Evolutionary conservation across 768 basidiomycete genomes (phyloP).

Genomic region (Serendipita vermifera): DNA sequence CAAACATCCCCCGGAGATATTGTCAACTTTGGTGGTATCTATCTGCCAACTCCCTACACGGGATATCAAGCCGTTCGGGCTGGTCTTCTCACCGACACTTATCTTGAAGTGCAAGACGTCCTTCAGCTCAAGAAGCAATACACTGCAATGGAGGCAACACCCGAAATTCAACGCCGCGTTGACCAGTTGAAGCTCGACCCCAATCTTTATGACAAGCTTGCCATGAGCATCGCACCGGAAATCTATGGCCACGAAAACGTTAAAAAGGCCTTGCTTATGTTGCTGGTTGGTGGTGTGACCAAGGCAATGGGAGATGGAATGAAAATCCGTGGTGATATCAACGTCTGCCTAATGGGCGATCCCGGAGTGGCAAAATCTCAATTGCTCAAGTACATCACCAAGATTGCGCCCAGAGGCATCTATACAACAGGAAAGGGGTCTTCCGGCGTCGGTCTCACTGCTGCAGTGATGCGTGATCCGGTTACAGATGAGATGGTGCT

Average conservation of each 20-base stretch:
- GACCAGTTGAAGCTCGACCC: conserved; percentile 57
- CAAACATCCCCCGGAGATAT: conserved; percentile 92
- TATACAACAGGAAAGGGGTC: conserved; percentile 99
- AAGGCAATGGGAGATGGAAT: conserved; percentile 94
- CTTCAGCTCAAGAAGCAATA: conserved; percentile 97
- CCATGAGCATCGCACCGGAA: conserved; percentile 92
- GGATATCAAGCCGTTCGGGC: conserved; percentile 96
- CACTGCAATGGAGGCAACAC: conserved; percentile 82
- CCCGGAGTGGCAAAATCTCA: conserved; percentile 99
- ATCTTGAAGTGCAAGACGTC: conserved; percentile 82
- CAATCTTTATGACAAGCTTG: conserved; percentile 73
- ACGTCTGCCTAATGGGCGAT: conserved; percentile 97
- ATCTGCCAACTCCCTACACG: conserved; percentile 94
- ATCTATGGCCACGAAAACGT: conserved; percentile 97
- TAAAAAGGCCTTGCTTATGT: conserved; percentile 84
- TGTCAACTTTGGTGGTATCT: conserved; percentile 89
- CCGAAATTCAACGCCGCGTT: conserved; percentile 62
- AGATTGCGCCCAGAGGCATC: conserved; percentile 92
- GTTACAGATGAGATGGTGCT: conserved; percentile 99
- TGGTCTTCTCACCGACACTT: conserved; percentile 93
- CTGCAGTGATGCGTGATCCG: conserved; percentile 97
- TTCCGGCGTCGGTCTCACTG: conserved; percentile 95
- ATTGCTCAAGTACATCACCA: conserved; percentile 93
- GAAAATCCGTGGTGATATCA: conserved; percentile 97
- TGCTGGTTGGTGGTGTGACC: conserved; percentile 92